Evolutionary conservation across 2,329 filamentous ascomycete species (phyloP).

Genomic region (Aspergillus tamarii): DNA sequence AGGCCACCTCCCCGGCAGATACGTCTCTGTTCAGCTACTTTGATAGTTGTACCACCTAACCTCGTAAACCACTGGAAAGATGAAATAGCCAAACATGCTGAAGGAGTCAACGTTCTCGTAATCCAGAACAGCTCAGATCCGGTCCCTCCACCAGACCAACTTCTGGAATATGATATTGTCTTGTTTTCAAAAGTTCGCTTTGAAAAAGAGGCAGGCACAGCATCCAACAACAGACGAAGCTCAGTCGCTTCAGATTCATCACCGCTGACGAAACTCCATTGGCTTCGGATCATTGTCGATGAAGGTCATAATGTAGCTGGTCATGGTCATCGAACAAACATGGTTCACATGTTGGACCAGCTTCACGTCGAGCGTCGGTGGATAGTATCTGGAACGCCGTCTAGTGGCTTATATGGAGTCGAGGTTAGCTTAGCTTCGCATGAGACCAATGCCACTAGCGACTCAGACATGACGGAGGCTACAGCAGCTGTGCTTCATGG

Average conservation of each 20-base stretch:
- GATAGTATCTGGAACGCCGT: conserved; percentile 90
- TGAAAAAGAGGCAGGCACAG: conserved; percentile 65
- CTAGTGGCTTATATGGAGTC: conserved; percentile 77
- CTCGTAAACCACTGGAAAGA: conserved; percentile 80
- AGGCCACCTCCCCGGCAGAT: conserved; percentile 52
- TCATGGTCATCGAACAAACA: conserved; percentile 61
- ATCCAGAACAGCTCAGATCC: conserved; percentile 56
- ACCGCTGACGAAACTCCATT: conserved; percentile 72
- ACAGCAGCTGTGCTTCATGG: conserved; percentile 35
- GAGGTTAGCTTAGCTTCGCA: conserved; percentile 60
- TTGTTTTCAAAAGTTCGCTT: conserved; percentile 76
- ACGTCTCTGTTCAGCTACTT: conserved; percentile 67
- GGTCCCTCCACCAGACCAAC: conserved; percentile 60
- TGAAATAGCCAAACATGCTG: conserved; percentile 79
- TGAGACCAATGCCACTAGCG: conserved; percentile 38
- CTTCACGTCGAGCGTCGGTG: conserved; percentile 72
- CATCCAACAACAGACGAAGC: conserved; percentile 53
- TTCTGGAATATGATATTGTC: conserved; percentile 73
- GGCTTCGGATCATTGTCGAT: conserved; percentile 87
- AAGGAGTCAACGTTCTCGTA: conserved; percentile 66
- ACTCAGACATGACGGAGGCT: conserved; percentile 39
- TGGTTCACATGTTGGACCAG: conserved; percentile 57
- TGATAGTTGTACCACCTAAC: conserved; percentile 83
- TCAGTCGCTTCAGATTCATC: conserved; percentile 55
- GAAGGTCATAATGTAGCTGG: conserved; percentile 87